Base-by-base conservation (phyloP, 305 asterid genomes). In the Solanum hybrid region DNA sequence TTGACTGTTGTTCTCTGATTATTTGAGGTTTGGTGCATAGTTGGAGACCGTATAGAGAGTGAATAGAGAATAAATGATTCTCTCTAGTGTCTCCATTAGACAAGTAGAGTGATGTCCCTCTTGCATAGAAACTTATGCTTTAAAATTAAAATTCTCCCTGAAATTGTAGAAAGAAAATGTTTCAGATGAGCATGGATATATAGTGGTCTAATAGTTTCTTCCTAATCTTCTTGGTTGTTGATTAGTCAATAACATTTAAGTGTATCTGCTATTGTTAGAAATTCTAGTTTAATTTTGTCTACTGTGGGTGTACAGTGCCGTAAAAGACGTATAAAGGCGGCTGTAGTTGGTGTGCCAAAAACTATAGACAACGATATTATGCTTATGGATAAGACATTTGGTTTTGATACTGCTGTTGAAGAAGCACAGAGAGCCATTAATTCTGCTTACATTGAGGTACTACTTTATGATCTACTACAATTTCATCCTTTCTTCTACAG, bases 391-490 rank as follows among this genome's bases (percentile, higher is more conserved):
- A 97, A 97, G 91, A 96, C 99, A 78, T 97, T 97, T 92, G 99
- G 99, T 91, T 97, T 97, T 91, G 99, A 97, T 94, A 97, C 99
- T 33, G 99, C 99, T 76, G 99, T 97, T 88, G 99, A 97, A 94
- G 99, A 96, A 94, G 98, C 99, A 32, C 99, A 97, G 91, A 93
- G 99, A 93, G 99, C 99, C 84, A 97, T 97, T 41, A 93, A 96
- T 92, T 93, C 98, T 79, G 98, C 99, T 87, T 97, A 97, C 92
- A 97, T 95, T 79, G 99, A 97, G 98, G 99, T 97, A 87, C 87
- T 51, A 41, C 15, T 75, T 84, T 37, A 39, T 83, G 73, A 83
- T 32, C 45, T 78, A 24, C 88, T 81, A 57, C 26, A 57, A 31
- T 29, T 34, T 57, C 87, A 34, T 70, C 12, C 85, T 77, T 72